These are phyloP conservation scores for Russula ochroleuca DNA, from an alignment of 768 basidiomycete genomes.

Conservation along the genomic window DNA sequence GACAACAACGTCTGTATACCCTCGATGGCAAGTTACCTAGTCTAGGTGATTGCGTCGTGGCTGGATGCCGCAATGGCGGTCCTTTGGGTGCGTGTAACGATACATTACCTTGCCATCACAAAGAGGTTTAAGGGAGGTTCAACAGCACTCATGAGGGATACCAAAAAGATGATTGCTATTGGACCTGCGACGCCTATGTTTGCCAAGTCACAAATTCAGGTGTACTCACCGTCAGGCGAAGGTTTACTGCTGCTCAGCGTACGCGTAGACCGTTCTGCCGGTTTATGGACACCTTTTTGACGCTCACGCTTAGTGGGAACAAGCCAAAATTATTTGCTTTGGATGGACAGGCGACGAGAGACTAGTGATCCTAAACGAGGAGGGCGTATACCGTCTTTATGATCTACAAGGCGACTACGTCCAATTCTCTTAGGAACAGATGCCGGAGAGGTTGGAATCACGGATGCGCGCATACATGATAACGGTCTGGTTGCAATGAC, in stretches of 20 bases:
- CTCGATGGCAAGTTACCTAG: conserved; percentile 75
- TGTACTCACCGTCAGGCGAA: conserved; percentile 84
- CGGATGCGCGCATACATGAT: conserved; percentile 83
- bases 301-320: conserved; percentile 72
- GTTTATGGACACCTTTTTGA: conserved; percentile 20
- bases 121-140: background rate
- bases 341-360: conserved; percentile 84
- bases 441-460: conserved; percentile 73
- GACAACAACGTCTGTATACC: conserved; percentile 78
- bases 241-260: conserved; percentile 66
- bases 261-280: conserved; percentile 38
- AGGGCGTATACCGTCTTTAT: conserved; percentile 87
- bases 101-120: background rate
- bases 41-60: conserved; percentile 72
- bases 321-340: conserved; percentile 73
- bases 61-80: conserved; percentile 82
- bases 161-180: conserved; percentile 70
- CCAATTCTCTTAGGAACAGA: conserved; percentile 82
- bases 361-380: conserved; percentile 83
- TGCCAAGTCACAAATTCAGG: conserved; percentile 76
- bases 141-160: conserved; percentile 83
- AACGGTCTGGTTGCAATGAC: conserved; percentile 85
- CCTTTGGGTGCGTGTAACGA: conserved; percentile 62
- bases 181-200: conserved; percentile 52
- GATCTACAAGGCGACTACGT: conserved; percentile 81